Evolutionary conservation across 352 stramenopile genomes (phyloP).

Genomic region (Phytophthora pisi): DNA sequence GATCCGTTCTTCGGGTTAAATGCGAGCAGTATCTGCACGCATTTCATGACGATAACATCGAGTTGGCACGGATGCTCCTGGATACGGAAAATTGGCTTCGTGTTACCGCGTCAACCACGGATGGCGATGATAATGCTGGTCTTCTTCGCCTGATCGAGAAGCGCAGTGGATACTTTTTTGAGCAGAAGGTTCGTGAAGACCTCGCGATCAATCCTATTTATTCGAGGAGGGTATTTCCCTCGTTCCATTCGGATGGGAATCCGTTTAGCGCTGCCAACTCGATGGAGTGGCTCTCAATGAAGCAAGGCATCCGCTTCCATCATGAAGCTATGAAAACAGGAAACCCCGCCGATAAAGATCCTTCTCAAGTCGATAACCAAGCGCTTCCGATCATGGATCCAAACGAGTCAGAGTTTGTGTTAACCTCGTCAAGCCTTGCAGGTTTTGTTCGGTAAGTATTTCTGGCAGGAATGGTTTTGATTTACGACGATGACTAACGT

Average conservation of each 20-base stretch:
- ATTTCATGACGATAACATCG: slow-evolving; percentile 84
- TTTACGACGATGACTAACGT: not conserved
- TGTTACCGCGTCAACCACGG: slow-evolving; percentile 53
- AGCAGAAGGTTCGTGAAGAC: slow-evolving; percentile 50
- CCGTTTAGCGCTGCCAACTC: slow-evolving; percentile 63
- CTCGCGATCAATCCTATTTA: slow-evolving; percentile 65
- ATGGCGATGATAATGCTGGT: slow-evolving; percentile 49
- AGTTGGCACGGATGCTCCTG: slow-evolving; percentile 82
- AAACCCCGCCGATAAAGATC: slow-evolving; percentile 15
- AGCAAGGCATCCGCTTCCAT: slow-evolving; percentile 62
- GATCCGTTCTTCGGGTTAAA: slow-evolving; percentile 75
- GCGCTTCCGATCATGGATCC: slow-evolving; percentile 33
- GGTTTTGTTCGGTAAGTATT: slow-evolving; percentile 68
- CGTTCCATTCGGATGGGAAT: slow-evolving; percentile 63
- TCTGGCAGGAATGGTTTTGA: not conserved
- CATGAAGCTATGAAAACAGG: slow-evolving; percentile 28
- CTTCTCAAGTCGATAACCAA: slow-evolving; percentile 24
- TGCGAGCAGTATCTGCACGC: slow-evolving; percentile 82
- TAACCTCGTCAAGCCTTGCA: slow-evolving; percentile 74
- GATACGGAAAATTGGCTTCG: slow-evolving; percentile 88
- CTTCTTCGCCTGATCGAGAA: slow-evolving; percentile 79
- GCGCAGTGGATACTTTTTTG: slow-evolving; percentile 73
- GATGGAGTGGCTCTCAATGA: slow-evolving; percentile 61
- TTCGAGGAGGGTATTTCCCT: slow-evolving; percentile 69
- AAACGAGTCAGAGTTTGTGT: slow-evolving; percentile 64